A percentile compares a stretch with the other conserved stretches of the same genome.
These are phyloP conservation scores for Geranomyces michiganensis DNA, from an alignment of 192 early-diverging fungal genomes.

Conservation along the genomic window DNA sequence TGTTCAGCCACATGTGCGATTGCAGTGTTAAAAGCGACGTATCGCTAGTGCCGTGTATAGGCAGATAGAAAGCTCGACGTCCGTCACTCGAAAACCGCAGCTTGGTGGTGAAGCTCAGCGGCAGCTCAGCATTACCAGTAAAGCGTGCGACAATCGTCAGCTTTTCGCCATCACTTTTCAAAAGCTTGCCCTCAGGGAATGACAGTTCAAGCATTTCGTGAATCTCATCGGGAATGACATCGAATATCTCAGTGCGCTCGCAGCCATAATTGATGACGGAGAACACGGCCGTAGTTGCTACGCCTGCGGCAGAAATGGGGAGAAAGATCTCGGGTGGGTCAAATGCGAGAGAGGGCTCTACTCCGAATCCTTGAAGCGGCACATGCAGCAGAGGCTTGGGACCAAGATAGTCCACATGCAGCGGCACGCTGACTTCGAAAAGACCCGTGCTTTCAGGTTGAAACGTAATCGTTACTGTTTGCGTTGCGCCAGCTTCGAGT, in stretches of 20 bases:
- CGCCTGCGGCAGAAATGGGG: slow-evolving; percentile 44
- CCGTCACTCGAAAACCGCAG: slow-evolving; percentile 42
- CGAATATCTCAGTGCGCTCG: slow-evolving; percentile 52
- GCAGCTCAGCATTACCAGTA: slow-evolving; percentile 9
- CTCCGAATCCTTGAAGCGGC: slow-evolving; percentile 40
- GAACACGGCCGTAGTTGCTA: slow-evolving; percentile 39
- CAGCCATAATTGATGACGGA: slow-evolving; percentile 58
- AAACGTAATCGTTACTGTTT: slow-evolving; percentile 42
- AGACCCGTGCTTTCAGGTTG: slow-evolving; percentile 41
- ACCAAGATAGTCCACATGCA: slow-evolving; percentile 48
- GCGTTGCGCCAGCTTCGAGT: slow-evolving; percentile 34
- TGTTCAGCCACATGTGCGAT: slow-evolving; percentile 31
- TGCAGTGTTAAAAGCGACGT: slow-evolving; percentile 41
- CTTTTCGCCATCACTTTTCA: slow-evolving; percentile 54
- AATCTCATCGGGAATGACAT: slow-evolving; percentile 31
- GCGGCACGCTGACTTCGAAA: slow-evolving; percentile 37
- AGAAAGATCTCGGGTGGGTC: slow-evolving; percentile 57
- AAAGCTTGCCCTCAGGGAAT: slow-evolving; percentile 57
- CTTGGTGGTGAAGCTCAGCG: slow-evolving; percentile 51
- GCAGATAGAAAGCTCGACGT: slow-evolving; percentile 43
- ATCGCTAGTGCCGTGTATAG: slow-evolving; percentile 51
- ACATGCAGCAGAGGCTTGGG: slow-evolving; percentile 42
- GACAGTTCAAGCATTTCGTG: slow-evolving; percentile 36
- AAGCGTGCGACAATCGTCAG: slow-evolving; percentile 48
- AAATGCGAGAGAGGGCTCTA: slow-evolving; percentile 54